phyloP scores from a whole-genome alignment of 441 rosid species.

The Biscutella laevigata region DNA sequence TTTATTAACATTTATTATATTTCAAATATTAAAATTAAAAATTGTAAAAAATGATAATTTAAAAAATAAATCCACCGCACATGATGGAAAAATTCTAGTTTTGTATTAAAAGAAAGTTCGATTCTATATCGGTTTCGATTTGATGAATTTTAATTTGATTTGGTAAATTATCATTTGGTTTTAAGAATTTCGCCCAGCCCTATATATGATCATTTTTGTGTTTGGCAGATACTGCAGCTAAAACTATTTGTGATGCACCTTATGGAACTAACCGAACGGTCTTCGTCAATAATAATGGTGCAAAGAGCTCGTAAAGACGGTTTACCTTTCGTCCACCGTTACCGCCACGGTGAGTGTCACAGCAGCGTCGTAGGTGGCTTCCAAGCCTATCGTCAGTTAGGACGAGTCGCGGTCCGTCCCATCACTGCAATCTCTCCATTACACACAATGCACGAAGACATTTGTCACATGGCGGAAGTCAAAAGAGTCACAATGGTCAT shows the following conservation, averaged over 20 bases:
- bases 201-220: too few species aligned
- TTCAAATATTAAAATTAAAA: too few species aligned
- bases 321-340: conserved; percentile 51
- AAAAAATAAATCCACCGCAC: too few species aligned
- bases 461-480: conserved; percentile 60
- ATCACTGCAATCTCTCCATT: conserved; percentile 52
- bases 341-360: conserved; percentile 39
- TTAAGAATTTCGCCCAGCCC: too few species aligned
- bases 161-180: too few species aligned
- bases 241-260: conserved; percentile 64
- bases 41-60: too few species aligned
- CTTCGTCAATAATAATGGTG: conserved; percentile 63
- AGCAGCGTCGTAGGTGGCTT: conserved; percentile 47
- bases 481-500: conserved; percentile 52
- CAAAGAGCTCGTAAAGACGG: conserved; percentile 55
- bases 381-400: conserved; percentile 54
- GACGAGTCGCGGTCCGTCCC: conserved; percentile 49
- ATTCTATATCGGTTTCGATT: too few species aligned
- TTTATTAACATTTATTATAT: too few species aligned
- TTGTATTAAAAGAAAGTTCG: too few species aligned
- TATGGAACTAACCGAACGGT: conserved; percentile 62
- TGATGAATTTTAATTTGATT: too few species aligned
- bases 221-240: conserved; percentile 25
- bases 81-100: too few species aligned
- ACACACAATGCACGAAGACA: conserved; percentile 66